These are phyloP conservation scores for Brassica nigra DNA, from an alignment of 345 rosid species.

Conservation along the genomic window DNA sequence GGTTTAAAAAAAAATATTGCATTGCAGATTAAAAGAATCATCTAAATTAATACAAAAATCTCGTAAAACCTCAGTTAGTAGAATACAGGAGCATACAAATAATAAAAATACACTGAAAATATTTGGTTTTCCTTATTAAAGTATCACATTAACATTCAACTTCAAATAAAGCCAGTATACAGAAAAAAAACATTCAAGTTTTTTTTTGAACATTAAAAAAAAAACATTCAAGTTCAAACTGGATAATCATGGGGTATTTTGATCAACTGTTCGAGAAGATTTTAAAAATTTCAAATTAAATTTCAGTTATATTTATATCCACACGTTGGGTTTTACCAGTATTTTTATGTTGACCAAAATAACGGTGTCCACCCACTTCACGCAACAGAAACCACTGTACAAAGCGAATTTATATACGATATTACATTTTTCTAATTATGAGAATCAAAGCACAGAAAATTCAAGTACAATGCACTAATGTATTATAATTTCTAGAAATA, in stretches of 20 bases:
- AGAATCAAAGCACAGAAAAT: constrained; percentile 3
- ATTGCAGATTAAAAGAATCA: neutral
- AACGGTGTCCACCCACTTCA: constrained; percentile 11
- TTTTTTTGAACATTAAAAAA: too few relatives aligned
- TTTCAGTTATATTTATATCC: neutral
- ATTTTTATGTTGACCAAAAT: neutral
- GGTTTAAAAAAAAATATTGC: neutral
- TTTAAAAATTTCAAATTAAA: neutral
- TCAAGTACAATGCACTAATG: neutral
- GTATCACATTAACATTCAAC: neutral
- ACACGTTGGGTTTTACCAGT: neutral
- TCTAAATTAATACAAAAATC: neutral
- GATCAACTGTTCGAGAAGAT: neutral
- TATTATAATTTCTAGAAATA: neutral
- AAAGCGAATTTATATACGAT: constrained; percentile 1
- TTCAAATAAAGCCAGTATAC: neutral
- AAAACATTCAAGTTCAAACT: neutral
- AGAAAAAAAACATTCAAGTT: too few relatives aligned
- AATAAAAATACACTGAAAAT: neutral
- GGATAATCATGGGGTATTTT: neutral
- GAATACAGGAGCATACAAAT: neutral
- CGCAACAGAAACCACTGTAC: neutral
- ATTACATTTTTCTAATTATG: neutral
- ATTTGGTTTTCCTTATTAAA: neutral
- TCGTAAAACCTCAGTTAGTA: neutral